Base-by-base conservation (phyloP, 106 monocot species). In the Platanthera guangdongensis region DNA sequence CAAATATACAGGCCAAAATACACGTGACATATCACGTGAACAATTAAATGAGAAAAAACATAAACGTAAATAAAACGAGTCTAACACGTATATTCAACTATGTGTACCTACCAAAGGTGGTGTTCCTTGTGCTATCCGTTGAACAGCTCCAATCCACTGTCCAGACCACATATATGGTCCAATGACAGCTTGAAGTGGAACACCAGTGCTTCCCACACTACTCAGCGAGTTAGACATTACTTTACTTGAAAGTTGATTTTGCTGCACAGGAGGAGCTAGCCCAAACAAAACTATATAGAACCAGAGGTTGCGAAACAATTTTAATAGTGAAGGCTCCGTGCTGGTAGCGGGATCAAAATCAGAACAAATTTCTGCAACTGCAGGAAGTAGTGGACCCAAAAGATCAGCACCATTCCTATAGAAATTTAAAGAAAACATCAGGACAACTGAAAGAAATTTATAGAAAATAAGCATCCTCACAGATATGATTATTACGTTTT, bases 281-380 rank as follows among this genome's bases (percentile, higher is more conserved):
- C 99, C 99, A 91, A 94, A 99, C 74, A 99, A 81, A 65, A 86
- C 99, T 84, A 94, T 85, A 80, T 99, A 99, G 77, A 94, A 99
- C 99, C 99, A 99, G n/a, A 99, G 79, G 63, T 99, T 99, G 63
- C 97, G 89, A 18, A 94, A 99, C 57, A 99, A 77, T 78, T 94
- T 99, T 68, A 94, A 73, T 22, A 99, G 80, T 76, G 99, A 90
- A 72, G 99, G 99, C 79, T 94, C 99, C 30, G 85, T 81, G 76
- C 83, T 89, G 32, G 88, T 88, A 39, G 85, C 73, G 51, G 92
- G 99, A 82, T 90, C 83, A 75, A 99, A 87, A 84, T 99, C 99
- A 74, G 94, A 99, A 74, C 94, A 94, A 75, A 99, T 94, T 92
- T 94, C 99, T 76, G 99, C 94, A 77, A 99, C 92, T 22, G 99